Conservation (phyloP, 2,329 filamentous ascomycete genomes). For the Cordyceps fumosorosea region DNA sequence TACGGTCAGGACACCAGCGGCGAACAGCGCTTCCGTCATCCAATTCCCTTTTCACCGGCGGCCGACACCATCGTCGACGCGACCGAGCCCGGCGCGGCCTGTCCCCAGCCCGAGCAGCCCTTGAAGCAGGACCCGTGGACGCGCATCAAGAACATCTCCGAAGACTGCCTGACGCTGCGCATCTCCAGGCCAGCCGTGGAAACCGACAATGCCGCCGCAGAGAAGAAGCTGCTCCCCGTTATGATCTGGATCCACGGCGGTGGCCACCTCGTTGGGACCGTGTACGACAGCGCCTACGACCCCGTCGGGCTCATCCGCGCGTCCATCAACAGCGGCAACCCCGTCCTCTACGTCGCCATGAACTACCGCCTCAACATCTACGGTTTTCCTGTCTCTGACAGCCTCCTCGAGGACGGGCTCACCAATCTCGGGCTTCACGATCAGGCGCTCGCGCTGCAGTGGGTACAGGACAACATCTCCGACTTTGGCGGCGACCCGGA, state of each 20-base stretch:
- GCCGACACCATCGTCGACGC: background rate
- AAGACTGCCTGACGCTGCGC: background rate
- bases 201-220: background rate
- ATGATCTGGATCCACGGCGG: background rate
- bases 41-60: background rate
- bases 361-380: background rate
- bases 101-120: background rate
- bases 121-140: background rate
- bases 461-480: background rate
- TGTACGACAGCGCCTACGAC: background rate
- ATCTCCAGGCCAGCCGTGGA: background rate
- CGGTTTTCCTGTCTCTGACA: background rate
- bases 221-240: background rate
- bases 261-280: background rate
- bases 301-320: background rate
- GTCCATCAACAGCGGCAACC: background rate
- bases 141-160: background rate
- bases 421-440: background rate
- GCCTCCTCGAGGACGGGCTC: background rate
- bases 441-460: background rate
- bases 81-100: background rate
- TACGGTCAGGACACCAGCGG: background rate
- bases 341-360: background rate
- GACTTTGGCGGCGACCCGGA: background rate
- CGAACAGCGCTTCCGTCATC: background rate